These are phyloP conservation scores for Fusarium zealandicum DNA, from an alignment of 2,329 filamentous ascomycete genomes.

Conservation along the genomic window DNA sequence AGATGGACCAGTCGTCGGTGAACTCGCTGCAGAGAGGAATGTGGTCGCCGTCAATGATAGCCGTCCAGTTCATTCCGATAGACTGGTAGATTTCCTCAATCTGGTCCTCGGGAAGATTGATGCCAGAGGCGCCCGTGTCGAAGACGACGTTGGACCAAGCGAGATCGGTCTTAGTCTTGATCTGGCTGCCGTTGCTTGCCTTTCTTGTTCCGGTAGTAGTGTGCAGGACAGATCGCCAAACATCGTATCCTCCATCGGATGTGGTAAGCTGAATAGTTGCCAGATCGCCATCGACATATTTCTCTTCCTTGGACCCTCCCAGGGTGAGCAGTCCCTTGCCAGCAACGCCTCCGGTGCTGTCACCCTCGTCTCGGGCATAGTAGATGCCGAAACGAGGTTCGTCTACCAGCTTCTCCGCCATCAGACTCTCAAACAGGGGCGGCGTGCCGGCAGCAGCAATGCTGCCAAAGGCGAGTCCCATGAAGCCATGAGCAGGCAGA, in stretches of 20 bases:
- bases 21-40: slow-evolving; percentile 48
- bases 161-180: background rate
- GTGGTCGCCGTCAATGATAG: slow-evolving; percentile 39
- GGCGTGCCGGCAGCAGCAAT: slow-evolving; percentile 42
- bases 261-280: slow-evolving; percentile 22
- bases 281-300: slow-evolving; percentile 39
- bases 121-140: slow-evolving; percentile 44
- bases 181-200: slow-evolving; percentile 23
- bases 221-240: slow-evolving; percentile 43
- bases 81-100: slow-evolving; percentile 43
- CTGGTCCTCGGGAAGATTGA: slow-evolving; percentile 37
- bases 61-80: slow-evolving; percentile 47
- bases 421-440: slow-evolving; percentile 45
- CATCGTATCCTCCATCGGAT: slow-evolving; percentile 32
- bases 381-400: slow-evolving; percentile 45
- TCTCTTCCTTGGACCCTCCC: slow-evolving; percentile 44
- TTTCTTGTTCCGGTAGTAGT: slow-evolving; percentile 5
- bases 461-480: slow-evolving; percentile 46
- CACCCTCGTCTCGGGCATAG: slow-evolving; percentile 32
- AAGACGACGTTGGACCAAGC: slow-evolving; percentile 38
- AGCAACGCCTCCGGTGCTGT: slow-evolving; percentile 10
- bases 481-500: slow-evolving; percentile 45
- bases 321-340: slow-evolving; percentile 44
- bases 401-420: slow-evolving; percentile 42
- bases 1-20: slow-evolving; percentile 46